Base-by-base conservation (phyloP, 371 early-diverging fungal species). In the Sporodiniella umbellata region DNA sequence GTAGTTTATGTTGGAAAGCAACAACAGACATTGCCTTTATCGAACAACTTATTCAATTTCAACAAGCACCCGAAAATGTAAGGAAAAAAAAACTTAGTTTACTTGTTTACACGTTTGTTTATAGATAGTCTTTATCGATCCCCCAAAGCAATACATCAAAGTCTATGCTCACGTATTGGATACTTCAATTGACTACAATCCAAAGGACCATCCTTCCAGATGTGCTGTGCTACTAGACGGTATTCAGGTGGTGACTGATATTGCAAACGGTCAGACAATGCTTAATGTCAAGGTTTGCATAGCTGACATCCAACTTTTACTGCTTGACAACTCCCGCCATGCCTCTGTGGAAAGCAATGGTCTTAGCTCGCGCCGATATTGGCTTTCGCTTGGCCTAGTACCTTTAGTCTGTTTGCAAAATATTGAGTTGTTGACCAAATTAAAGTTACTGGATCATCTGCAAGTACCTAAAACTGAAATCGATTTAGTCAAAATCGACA, bases 171-270 rank as follows among this genome's bases (percentile, higher is more conserved):
- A 69, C 33, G 49, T 80, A 2, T 44, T 72, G 7, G 76, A 80
- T 42, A 68, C 74, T 1, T 68, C 72, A 7, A 64, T 85, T 42
- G 79, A 80, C 33, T 81, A 84, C 50, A 71, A 68, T n/a, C 83
- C 84, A 6, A 33, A 65, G 0, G 45, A 80, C 51, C 62, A 75
- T 15, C 79, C 80, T 8, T 62, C 75, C 0, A 66, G 72, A 1
- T 76, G 71, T 25, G 70, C 75, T 4, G 22, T 80, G 12, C 56
- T 73, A 0, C 44, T 83, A 10, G 86, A 85, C 42, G 72, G 77
- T 46, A 53, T 83, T 42, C 80, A 81, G 72, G 61, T 78, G 2
- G 66, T 74, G 3, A 78, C 72, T 4, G 69, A 72, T 28, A 60
- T 85, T 14, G 44, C 72, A 1, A 68, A 79, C 3, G 83, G 76